Conservation (phyloP, 192 early-diverging fungal species). For the Backusella sp. region DNA sequence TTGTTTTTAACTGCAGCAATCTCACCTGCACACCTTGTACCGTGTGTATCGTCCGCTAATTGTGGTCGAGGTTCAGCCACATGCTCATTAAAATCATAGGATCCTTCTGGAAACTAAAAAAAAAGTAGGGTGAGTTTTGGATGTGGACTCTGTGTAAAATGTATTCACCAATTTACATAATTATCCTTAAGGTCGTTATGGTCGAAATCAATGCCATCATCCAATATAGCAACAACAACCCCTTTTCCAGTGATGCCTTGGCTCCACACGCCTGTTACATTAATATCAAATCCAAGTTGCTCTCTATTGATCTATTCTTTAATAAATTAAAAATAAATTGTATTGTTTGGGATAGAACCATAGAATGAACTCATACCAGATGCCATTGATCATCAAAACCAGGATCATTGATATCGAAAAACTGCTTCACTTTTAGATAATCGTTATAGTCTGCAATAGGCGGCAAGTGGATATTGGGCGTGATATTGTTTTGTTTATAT, state of each 20-base stretch:
- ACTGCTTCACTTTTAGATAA: conserved; percentile 20
- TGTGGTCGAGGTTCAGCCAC: conserved; percentile 71
- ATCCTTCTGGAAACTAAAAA: conserved; percentile 72
- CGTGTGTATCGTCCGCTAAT: conserved; percentile 82
- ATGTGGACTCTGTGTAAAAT: no score
- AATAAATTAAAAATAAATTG: neutral
- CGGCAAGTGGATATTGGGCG: neutral
- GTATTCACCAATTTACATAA: conserved; percentile 64
- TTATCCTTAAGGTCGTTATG: conserved; percentile 81
- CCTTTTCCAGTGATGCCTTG: conserved; percentile 86
- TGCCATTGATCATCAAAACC: conserved; percentile 81
- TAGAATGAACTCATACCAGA: conserved; percentile 49
- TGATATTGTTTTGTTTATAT: conserved; percentile 6
- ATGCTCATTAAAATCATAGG: conserved; percentile 94
- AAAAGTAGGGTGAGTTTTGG: neutral
- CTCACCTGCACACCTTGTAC: conserved; percentile 97
- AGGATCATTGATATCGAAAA: conserved; percentile 68
- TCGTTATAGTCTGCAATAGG: neutral
- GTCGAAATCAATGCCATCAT: conserved; percentile 92
- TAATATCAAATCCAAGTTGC: conserved; percentile 78
- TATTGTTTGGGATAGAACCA: neutral
- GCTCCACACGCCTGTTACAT: conserved; percentile 91
- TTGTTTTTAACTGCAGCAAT: conserved; percentile 91
- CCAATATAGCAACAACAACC: conserved; percentile 87
- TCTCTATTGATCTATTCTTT: conserved; percentile 40